These are phyloP conservation scores for Neurospora sp. DNA, from an alignment of 495 filamentous ascomycete genomes.

Conservation along the genomic window DNA sequence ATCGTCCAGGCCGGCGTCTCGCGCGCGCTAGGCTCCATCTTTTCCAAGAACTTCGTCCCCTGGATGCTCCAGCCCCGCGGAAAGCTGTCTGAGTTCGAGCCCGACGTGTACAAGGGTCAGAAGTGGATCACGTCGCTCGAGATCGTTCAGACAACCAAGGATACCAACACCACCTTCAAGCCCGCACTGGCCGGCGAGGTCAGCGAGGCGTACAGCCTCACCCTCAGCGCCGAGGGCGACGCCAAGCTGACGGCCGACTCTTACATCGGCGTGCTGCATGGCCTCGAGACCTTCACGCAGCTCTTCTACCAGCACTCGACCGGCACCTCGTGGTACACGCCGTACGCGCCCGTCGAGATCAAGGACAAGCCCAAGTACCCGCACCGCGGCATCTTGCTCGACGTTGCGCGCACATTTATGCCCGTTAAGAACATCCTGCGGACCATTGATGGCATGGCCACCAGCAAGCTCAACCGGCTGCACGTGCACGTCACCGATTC, in stretches of 20 bases:
- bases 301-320: conserved; percentile 61
- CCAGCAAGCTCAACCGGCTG: conserved; percentile 70
- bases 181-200: conserved; percentile 46
- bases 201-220: conserved; percentile 65
- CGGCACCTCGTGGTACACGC: conserved; percentile 49
- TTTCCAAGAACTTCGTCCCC: conserved; percentile 54
- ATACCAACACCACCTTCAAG: conserved; percentile 44
- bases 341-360: conserved; percentile 55
- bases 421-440: conserved; percentile 51
- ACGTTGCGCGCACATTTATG: conserved; percentile 58
- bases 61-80: conserved; percentile 63
- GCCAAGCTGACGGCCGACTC: conserved; percentile 51
- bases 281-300: conserved; percentile 60
- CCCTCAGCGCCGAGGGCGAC: conserved; percentile 39
- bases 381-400: conserved; percentile 67
- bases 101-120: conserved; percentile 30
- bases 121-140: conserved; percentile 43
- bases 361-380: conserved; percentile 54
- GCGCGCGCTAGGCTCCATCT: conserved; percentile 40
- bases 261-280: conserved; percentile 55
- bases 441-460: conserved; percentile 60
- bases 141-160: conserved; percentile 47
- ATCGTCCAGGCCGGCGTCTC: conserved; percentile 40
- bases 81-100: conserved; percentile 47
- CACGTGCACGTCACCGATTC: conserved; percentile 74